phyloP scores from a whole-genome alignment of 805 yeast genomes.

The Spathaspora passalidarum region DNA sequence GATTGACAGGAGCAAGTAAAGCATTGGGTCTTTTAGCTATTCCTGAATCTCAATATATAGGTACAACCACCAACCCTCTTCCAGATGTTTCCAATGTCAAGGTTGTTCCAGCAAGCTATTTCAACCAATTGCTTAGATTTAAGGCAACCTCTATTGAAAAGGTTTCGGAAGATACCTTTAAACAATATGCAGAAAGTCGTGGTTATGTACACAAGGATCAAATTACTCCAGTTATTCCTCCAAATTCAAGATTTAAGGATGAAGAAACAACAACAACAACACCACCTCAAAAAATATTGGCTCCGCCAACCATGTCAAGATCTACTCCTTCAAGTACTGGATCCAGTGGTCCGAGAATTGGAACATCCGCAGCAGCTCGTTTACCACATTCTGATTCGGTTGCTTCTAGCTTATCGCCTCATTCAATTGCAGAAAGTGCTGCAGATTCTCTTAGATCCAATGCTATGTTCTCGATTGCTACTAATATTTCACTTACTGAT shows the following conservation, averaged over 20 bases:
- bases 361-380: not conserved
- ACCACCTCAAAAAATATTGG: not conserved
- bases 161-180: conserved; percentile 43
- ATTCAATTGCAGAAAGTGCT: conserved; percentile 25
- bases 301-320: conserved; percentile 1
- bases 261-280: not conserved
- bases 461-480: conserved; percentile 45
- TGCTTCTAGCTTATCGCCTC: conserved; percentile 28
- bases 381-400: conserved; percentile 20
- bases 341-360: not conserved
- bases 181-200: conserved; percentile 45
- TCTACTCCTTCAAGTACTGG: not conserved
- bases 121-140: conserved; percentile 51
- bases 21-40: conserved; percentile 49
- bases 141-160: conserved; percentile 44
- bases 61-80: conserved; percentile 55
- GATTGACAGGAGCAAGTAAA: conserved; percentile 40
- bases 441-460: conserved; percentile 32
- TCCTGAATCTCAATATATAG: conserved; percentile 57
- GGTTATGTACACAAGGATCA: conserved; percentile 38
- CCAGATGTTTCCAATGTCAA: conserved; percentile 57
- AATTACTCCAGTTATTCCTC: conserved; percentile 20
- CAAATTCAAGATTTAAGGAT: conserved; percentile 19
- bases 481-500: conserved; percentile 63
- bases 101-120: conserved; percentile 63